These are phyloP conservation scores for Eremochloa ophiuroides DNA, from an alignment of 176 grass and related monocot species.

Conservation along the genomic window DNA sequence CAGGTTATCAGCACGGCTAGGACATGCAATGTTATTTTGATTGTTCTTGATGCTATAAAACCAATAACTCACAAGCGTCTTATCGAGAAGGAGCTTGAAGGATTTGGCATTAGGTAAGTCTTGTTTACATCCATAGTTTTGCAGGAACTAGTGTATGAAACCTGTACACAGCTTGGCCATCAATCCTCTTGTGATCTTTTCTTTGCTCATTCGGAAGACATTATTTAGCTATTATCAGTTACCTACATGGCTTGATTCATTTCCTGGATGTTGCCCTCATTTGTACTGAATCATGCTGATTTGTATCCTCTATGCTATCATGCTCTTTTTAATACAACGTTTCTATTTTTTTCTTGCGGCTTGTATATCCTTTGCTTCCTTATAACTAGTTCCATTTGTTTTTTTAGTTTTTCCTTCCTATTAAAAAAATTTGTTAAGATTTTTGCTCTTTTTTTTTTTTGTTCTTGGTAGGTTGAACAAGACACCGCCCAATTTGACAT, in stretches of 20 bases:
- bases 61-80: constrained; percentile 98
- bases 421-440: constrained; percentile 27
- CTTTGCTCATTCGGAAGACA: neutral
- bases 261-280: neutral
- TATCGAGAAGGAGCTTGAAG: constrained; percentile 97
- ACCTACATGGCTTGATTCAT: neutral
- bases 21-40: constrained; percentile 98
- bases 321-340: neutral
- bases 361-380: neutral
- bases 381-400: neutral
- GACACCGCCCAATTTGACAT: constrained; percentile 88
- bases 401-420: neutral
- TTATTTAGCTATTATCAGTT: neutral
- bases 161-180: neutral
- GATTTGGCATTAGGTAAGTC: constrained; percentile 89
- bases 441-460: neutral
- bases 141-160: neutral
- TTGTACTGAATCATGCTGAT: neutral
- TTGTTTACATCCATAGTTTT: neutral
- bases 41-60: constrained; percentile 96
- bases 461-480: constrained; percentile 82
- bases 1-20: constrained; percentile 99
- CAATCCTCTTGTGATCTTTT: neutral
- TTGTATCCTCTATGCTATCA: neutral
- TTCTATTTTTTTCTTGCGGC: neutral